Base-by-base conservation (phyloP, 1,284 basidiomycete genomes). In the Cutaneotrichosporon curvatum region DNA sequence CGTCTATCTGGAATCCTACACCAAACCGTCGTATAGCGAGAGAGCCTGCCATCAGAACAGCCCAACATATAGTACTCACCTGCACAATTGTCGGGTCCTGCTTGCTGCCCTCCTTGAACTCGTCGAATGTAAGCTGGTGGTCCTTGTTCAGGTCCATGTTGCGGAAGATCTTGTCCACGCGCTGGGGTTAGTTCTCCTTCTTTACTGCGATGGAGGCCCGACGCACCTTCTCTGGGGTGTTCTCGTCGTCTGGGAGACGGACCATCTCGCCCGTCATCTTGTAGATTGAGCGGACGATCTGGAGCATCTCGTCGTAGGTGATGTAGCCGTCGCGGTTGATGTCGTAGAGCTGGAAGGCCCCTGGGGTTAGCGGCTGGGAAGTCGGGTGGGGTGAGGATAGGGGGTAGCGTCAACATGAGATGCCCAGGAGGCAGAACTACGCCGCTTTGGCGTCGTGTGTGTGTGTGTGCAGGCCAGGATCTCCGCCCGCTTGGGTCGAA, bases 201-300 rank as follows among this genome's bases (percentile, higher is more conserved):
- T 7, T 21, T 37, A 10, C n/a, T 10, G 11, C 7, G 36, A 19
- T 20, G 4, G 19, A 21, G 36, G 32, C 11, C 14, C 14, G 32
- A 50, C 72, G 40, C 56, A 84, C 91, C 85, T 98, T 98, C 73
- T 97, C 91, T 2, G 95, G 95, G 16, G 95, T 99, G 74, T 98
- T 91, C 73, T 99, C 95, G 69, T 98, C 95, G 40, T 84, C 78
- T 15, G 95, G 94, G 21, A 98, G 80, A 70, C 92, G 94, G 61
- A 98, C 94, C 92, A 98, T 97, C 71, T 95, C 86, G 12, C 95
- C 94, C 4, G 91, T 94, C 91, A 95, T 95, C 79, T 94, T 94
- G 78, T 96, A 96, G 75, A 96, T 96, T 44, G 87, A 84, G 61
- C 84, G 81, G 5, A 96, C 92, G 65, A 96, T 95, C 75, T 88